Evolutionary conservation across 345 rosid species (phyloP).

Genomic region (Moricandia moricandioides): DNA sequence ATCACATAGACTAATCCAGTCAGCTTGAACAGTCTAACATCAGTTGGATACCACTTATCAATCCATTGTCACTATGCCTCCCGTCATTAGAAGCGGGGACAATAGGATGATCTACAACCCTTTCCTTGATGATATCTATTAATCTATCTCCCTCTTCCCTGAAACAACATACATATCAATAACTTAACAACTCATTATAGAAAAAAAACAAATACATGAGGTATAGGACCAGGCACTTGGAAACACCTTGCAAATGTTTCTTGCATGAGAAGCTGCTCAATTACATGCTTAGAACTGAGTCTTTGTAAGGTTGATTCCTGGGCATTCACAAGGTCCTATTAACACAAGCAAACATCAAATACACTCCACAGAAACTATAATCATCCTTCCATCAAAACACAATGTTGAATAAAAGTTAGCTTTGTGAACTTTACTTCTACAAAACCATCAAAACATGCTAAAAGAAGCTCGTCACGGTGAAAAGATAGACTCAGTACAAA

Average conservation of each 20-base stretch:
- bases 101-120: conserved; percentile 49
- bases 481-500: conserved; percentile 11
- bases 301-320: conserved; percentile 17
- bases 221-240: background rate
- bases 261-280: conserved; percentile 70
- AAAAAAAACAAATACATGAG: no score
- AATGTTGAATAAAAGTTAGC: background rate
- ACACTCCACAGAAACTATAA: conserved; percentile 17
- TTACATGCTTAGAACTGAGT: conserved; percentile 48
- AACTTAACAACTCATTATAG: background rate
- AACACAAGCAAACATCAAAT: conserved; percentile 23
- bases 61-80: background rate
- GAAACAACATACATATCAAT: conserved; percentile 38
- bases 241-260: conserved; percentile 82
- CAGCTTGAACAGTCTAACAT: conserved; percentile 26
- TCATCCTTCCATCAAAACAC: conserved; percentile 10
- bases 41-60: conserved; percentile 38
- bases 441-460: background rate
- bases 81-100: conserved; percentile 12
- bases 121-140: conserved; percentile 59
- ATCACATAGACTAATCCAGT: conserved; percentile 4
- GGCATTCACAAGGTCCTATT: conserved; percentile 34
- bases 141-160: conserved; percentile 83
- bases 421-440: background rate
- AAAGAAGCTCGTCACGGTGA: background rate